phyloP scores from a whole-genome alignment of 441 rosid genomes.

The Populus tomentosa region DNA sequence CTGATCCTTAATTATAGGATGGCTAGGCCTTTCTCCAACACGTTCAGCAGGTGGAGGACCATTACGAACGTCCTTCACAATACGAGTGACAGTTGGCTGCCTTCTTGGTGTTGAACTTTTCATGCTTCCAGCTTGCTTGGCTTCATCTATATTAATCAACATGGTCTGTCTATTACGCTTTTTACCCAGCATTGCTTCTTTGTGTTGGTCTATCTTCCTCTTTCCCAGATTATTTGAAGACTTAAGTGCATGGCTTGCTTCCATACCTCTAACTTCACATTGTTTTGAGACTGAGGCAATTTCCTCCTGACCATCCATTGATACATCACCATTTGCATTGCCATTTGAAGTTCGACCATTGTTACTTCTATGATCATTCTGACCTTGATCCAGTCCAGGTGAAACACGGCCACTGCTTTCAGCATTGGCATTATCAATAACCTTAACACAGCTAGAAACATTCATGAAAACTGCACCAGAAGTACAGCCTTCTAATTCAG shows the following conservation, averaged over 20 bases:
- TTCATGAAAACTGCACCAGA: slow-evolving; percentile 24
- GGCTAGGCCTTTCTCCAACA: slow-evolving; percentile 46
- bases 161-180: slow-evolving; percentile 89
- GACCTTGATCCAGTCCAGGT: slow-evolving; percentile 32
- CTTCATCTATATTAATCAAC: slow-evolving; percentile 89
- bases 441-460: slow-evolving; percentile 19
- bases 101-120: slow-evolving; percentile 81
- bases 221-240: slow-evolving; percentile 63
- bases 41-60: slow-evolving; percentile 45
- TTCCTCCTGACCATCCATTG: slow-evolving; percentile 47
- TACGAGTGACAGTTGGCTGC: slow-evolving; percentile 66
- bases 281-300: slow-evolving; percentile 41
- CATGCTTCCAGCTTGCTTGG: slow-evolving; percentile 76
- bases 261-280: slow-evolving; percentile 76
- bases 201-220: slow-evolving; percentile 87
- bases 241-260: slow-evolving; percentile 72
- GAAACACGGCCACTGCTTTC: slow-evolving; percentile 28
- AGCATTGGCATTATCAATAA: slow-evolving; percentile 26
- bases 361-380: slow-evolving; percentile 40
- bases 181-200: slow-evolving; percentile 97
- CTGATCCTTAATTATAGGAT: slow-evolving; percentile 45
- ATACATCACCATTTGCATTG: slow-evolving; percentile 37
- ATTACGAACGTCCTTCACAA: slow-evolving; percentile 66
- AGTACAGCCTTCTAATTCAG: slow-evolving; percentile 26
- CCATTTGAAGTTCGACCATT: slow-evolving; percentile 39